phyloP scores from a whole-genome alignment of 805 yeast genomes.

The Starmerella gropengiesseri region DNA sequence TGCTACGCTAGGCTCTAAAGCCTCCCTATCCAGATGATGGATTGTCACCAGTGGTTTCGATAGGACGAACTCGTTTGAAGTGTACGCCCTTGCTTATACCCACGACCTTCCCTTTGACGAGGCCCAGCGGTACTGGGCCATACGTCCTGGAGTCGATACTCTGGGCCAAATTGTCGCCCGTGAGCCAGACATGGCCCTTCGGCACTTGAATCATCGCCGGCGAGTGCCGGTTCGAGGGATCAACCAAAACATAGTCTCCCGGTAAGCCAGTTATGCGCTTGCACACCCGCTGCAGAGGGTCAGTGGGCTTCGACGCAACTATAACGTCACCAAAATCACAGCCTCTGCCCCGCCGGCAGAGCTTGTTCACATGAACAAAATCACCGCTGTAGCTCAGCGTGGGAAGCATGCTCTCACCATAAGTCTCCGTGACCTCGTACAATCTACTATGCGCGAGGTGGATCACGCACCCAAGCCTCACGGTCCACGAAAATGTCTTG shows the following conservation, averaged over 20 bases:
- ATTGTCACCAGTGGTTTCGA: background rate
- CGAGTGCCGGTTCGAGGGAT: constrained; percentile 46
- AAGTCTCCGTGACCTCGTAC: constrained; percentile 68
- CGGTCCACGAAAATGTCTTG: constrained; percentile 26
- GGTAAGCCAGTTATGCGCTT: constrained; percentile 94
- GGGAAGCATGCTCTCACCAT: constrained; percentile 94
- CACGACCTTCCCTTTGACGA: constrained; percentile 70
- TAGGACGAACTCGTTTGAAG: no score
- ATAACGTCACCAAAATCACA: constrained; percentile 74
- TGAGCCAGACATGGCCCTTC: constrained; percentile 91
- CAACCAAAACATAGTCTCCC: constrained; percentile 72
- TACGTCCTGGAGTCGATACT: constrained; percentile 85
- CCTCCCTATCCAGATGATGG: background rate
- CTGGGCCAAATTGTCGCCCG: constrained; percentile 85
- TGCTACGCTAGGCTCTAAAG: background rate
- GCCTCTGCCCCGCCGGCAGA: constrained; percentile 50
- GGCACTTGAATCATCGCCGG: constrained; percentile 60
- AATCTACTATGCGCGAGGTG: constrained; percentile 60
- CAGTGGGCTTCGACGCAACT: constrained; percentile 82
- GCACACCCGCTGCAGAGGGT: constrained; percentile 75
- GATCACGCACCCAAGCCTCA: constrained; percentile 31
- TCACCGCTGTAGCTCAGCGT: constrained; percentile 67
- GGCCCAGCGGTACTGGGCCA: constrained; percentile 79
- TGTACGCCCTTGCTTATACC: constrained; percentile 12
- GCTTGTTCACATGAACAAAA: constrained; percentile 64